Evolutionary conservation across 495 filamentous ascomycete genomes (phyloP), one percentile per base, ranked within the genome.

Genomic region (Penicillium diatomitis): DNA sequence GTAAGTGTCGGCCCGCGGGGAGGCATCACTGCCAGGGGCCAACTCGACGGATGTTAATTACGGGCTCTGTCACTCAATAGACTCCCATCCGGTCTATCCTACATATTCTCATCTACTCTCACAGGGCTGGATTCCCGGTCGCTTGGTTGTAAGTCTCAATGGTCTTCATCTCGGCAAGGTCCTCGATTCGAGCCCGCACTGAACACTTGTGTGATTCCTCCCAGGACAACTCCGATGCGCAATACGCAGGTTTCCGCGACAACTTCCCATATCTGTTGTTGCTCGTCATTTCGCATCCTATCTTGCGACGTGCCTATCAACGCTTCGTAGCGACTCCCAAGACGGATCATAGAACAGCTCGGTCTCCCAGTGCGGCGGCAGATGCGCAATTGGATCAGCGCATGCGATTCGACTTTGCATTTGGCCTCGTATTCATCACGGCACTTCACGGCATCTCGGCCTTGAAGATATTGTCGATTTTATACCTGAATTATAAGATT

Each of bases 81-180:
- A 86, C 45, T 83, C 78, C 35, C 81, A 96, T 67, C 87, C 90
- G 4, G 80, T 85, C 48, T 97, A 94, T 62, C 52, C 73, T 34
- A 87, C 80, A 52, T 97, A 84, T 60, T 73, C 84, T 50, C 66
- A 71, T 41, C 66, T 84, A 2, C 78, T 99, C 11, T 84, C 80
- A 0, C 74, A 80, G 7, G 94, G 92, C 48, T 99, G 92, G 92
- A 88, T 99, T 47, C 84, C 84, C n/a, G 92, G 92, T 10, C 87
- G 90, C 42, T 88, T 86, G 74, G 87, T 96, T 37, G 85, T 88
- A 73, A 64, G 84, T 67, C 35, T 49, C 28, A 8, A 34, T 20
- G 20, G 20, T 20, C 20, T 20, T 20, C 20, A 20, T 20, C 20
- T 20, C 20, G 20, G 20, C 1, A 20, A 20, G 0, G 20, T 20